phyloP scores from a whole-genome alignment of 2,329 filamentous ascomycete genomes.

The Stagonosporopsis vannaccii region DNA sequence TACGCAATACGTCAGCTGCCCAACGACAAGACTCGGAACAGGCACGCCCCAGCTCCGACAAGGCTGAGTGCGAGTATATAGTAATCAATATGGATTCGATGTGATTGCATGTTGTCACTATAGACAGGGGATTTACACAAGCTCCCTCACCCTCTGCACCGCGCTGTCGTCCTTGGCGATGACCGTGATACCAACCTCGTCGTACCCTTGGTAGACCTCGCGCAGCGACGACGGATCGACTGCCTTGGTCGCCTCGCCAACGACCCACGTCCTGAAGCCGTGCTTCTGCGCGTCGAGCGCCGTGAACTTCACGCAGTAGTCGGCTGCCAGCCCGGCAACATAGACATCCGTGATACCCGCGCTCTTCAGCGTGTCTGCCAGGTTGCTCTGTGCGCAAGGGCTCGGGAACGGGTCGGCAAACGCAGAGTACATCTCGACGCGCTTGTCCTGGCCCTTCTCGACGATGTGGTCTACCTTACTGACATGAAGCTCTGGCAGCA shows the following conservation, averaged over 20 bases:
- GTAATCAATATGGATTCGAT: neutral
- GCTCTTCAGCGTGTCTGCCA: slow-evolving; percentile 65
- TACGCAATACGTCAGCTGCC: slow-evolving; percentile 9
- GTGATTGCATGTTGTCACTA: neutral
- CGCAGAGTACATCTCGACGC: slow-evolving; percentile 92
- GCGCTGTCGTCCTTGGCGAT: slow-evolving; percentile 65
- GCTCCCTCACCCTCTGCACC: slow-evolving; percentile 58
- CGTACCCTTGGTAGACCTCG: slow-evolving; percentile 62
- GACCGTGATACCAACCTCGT: slow-evolving; percentile 66
- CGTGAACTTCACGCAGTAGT: slow-evolving; percentile 87
- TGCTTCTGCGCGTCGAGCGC: slow-evolving; percentile 78
- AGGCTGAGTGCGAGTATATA: neutral
- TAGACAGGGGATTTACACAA: neutral
- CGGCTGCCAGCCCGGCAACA: slow-evolving; percentile 83
- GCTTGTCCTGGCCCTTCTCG: slow-evolving; percentile 76
- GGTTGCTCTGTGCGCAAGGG: slow-evolving; percentile 67
- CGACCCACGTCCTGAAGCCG: slow-evolving; percentile 78
- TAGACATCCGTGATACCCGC: slow-evolving; percentile 77
- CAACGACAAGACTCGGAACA: slow-evolving; percentile 22
- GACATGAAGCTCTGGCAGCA: slow-evolving; percentile 74
- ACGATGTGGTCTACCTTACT: slow-evolving; percentile 69
- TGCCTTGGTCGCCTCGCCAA: slow-evolving; percentile 79
- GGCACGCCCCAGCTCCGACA: slow-evolving; percentile 11
- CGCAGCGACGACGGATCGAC: slow-evolving; percentile 71
- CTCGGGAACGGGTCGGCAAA: slow-evolving; percentile 81